These are phyloP conservation scores for Fragilaria radians DNA, from an alignment of 108 stramenopile genomes.

Conservation along the genomic window DNA sequence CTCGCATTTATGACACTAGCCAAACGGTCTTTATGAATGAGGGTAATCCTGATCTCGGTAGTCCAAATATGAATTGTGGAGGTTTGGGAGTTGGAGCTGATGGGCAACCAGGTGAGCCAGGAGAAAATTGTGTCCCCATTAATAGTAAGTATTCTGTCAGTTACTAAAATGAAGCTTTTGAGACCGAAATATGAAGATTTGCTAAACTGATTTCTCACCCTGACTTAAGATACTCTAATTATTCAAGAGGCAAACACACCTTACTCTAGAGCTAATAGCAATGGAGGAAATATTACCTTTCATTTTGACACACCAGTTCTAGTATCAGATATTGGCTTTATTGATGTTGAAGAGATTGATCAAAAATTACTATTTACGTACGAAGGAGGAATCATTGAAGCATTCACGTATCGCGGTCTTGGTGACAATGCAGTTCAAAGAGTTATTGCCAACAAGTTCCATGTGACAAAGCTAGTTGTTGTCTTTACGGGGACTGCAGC, in stretches of 20 bases:
- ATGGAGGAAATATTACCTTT: neutral
- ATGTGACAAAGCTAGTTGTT: too few species aligned
- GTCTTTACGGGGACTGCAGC: too few species aligned
- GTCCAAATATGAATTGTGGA: neutral
- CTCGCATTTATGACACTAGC: neutral
- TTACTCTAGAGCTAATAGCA: neutral
- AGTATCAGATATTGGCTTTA: neutral
- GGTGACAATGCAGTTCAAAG: neutral
- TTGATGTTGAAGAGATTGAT: neutral
- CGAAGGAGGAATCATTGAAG: neutral
- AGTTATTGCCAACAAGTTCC: neutral
- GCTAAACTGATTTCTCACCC: too few species aligned
- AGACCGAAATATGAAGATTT: too few species aligned
- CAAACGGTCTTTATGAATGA: neutral
- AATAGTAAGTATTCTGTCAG: neutral
- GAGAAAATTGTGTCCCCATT: neutral
- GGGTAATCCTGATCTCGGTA: neutral
- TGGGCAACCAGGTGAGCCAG: neutral
- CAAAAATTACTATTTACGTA: neutral
- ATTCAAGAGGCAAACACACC: neutral
- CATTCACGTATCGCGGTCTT: neutral
- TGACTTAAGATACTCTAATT: too few species aligned
- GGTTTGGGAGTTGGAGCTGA: neutral
- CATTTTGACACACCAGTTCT: neutral
- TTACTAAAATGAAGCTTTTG: too few species aligned